Base-by-base conservation (phyloP, 2,329 filamentous ascomycete genomes). In the Arthrobotrys sphaeroides region DNA sequence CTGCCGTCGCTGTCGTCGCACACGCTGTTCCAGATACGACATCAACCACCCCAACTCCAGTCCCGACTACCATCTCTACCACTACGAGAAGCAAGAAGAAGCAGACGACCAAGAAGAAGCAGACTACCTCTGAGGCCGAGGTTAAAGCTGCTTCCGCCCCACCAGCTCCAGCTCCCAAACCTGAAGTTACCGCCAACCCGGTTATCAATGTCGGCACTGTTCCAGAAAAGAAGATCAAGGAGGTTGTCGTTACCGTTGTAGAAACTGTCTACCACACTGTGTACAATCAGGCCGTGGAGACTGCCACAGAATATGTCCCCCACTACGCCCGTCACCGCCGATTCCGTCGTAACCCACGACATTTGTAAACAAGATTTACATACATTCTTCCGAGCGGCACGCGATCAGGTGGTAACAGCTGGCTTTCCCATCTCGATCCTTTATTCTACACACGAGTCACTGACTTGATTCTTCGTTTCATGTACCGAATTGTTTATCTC, bases 171-270 rank as follows among this genome's bases (percentile, higher is more conserved):
- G 22, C 61, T 28, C 18, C 69, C 0, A 22, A 38, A 28, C 53
- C 53, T 4, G 42, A 5, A 0, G 55, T 49, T 22, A 60, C 55
- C 18, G 55, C 70, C 22, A 73, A 73, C 22, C 69, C 69, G 18
- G 60, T 73, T n/a, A 10, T 61, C 38, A 36, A 67, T n/a, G 70
- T 74, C n/a, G 59, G 24, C 6, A 72, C 47, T 16, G 59, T 59
- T 12, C 59, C 67, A 5, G 66, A 70, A 5, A 72, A 72, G 67
- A 72, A 72, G 49, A 24, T 72, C 67, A 72, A 72, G 33, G 67
- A 72, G 16, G 67, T 72, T 16, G 31, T 72, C 9, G 59, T 72
- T 22, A 72, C 67, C 1, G 67, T 72, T 31, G 67, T 72, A 20
- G 67, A 72, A 47, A 72, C 67, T 10, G 40, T 72, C 7, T 72